Percentiles rank a stretch among this genome's conserved stretches.
Evolutionary conservation across 768 basidiomycete genomes (phyloP).

Genomic region (Naganishia randhawae): DNA sequence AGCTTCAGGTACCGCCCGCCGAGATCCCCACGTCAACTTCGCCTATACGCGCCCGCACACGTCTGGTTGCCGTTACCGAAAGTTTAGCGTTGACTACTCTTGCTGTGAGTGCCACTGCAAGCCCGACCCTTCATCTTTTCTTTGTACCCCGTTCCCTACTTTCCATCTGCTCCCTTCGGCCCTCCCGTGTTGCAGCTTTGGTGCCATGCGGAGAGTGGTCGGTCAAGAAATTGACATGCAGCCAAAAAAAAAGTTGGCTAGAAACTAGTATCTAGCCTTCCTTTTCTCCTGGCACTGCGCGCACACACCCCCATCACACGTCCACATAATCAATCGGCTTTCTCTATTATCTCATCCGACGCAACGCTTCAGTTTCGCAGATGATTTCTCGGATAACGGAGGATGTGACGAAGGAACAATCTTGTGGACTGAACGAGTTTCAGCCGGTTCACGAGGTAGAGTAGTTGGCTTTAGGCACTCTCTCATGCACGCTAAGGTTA

Average conservation of each 20-base stretch:
- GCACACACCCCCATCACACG: background rate
- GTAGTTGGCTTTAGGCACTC: background rate
- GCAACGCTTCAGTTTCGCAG: constrained; percentile 17
- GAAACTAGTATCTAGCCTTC: constrained; percentile 10
- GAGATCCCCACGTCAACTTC: too few relatives aligned
- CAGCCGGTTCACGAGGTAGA: constrained; percentile 11
- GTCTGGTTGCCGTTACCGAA: background rate
- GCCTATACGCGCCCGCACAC: background rate
- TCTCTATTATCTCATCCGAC: constrained; percentile 8
- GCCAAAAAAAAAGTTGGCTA: constrained; percentile 9
- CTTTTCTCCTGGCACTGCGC: constrained; percentile 4
- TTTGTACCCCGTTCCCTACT: constrained; percentile 2
- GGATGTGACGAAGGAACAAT: constrained; percentile 16
- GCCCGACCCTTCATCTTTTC: constrained; percentile 10
- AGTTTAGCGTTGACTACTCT: constrained; percentile 7
- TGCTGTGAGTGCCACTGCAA: constrained; percentile 22
- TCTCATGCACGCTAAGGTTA: constrained; percentile 22
- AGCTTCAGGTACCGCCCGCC: too few relatives aligned
- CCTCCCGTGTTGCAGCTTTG: background rate
- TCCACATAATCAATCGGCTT: background rate
- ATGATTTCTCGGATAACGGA: constrained; percentile 2
- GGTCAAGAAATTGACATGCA: constrained; percentile 2
- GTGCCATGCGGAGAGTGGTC: background rate
- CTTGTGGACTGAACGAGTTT: constrained; percentile 16
- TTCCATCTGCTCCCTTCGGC: background rate